Evolutionary conservation across 495 filamentous ascomycete species (phyloP).

Genomic region (Penicillium psychrofluorescens): DNA sequence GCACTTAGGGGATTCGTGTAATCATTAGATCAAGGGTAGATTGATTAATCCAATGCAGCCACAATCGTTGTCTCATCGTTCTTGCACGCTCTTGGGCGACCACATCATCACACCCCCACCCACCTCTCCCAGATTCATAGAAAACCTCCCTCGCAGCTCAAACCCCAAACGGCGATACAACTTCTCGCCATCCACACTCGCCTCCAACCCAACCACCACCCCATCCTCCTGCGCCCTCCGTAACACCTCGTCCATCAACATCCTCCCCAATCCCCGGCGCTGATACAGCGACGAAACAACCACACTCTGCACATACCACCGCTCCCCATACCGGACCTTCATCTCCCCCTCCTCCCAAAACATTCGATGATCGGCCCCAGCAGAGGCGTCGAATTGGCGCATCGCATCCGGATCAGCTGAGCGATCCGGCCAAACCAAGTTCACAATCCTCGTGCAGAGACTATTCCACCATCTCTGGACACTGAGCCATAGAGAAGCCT

Average conservation of each 20-base stretch:
- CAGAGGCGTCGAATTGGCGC: background rate
- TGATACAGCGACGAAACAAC: conserved; percentile 4
- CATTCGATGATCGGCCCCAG: background rate
- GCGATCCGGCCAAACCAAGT: conserved; percentile 5
- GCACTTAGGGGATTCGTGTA: no score
- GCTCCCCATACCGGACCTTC: background rate
- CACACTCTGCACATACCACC: conserved; percentile 5
- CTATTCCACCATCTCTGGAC: background rate
- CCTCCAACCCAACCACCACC: conserved; percentile 2
- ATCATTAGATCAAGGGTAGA: no score
- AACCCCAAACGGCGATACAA: conserved; percentile 4
- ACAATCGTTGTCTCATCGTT: no score
- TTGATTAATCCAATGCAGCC: no score
- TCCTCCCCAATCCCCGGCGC: conserved; percentile 2
- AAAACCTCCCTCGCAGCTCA: conserved; percentile 3
- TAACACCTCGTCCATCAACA: background rate
- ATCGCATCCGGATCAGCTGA: conserved; percentile 1
- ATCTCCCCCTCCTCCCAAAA: conserved; percentile 3
- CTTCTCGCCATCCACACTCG: conserved; percentile 5
- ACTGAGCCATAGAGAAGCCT: background rate
- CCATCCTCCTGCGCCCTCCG: no score
- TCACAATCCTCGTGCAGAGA: background rate
- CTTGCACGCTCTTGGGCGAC: background rate
- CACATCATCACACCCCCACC: conserved; percentile 4
- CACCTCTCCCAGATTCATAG: background rate